Evolutionary conservation across 495 filamentous ascomycete species (phyloP).

Genomic region (Penicillium waksmanii): DNA sequence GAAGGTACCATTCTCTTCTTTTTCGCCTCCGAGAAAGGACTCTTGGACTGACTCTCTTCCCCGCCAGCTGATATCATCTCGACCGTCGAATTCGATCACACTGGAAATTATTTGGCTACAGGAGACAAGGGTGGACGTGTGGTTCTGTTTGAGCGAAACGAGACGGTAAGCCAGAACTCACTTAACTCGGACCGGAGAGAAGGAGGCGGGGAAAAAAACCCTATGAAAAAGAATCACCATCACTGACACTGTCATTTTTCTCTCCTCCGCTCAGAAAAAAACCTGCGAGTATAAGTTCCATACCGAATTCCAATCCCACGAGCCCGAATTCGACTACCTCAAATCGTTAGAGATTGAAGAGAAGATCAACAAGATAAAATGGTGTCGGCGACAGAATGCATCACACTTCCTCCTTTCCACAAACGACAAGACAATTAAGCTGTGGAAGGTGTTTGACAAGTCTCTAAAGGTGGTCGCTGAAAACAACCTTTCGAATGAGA

Average conservation of each 20-base stretch:
- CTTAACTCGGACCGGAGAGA: background rate
- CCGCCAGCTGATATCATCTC: conserved; percentile 94
- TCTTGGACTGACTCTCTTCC: background rate
- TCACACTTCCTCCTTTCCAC: conserved; percentile 98
- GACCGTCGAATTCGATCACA: conserved; percentile 98
- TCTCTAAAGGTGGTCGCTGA: conserved; percentile 98
- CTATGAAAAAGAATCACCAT: background rate
- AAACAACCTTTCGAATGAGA: conserved; percentile 95
- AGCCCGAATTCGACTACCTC: conserved; percentile 98
- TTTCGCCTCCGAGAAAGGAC: background rate
- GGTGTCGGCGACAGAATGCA: conserved; percentile 96
- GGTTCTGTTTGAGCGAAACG: conserved; percentile 96
- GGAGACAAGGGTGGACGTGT: conserved; percentile 98
- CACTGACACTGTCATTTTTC: no score
- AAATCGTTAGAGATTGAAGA: conserved; percentile 99
- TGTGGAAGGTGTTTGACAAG: conserved; percentile 99
- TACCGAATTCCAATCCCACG: conserved; percentile 99
- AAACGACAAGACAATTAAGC: conserved; percentile 99
- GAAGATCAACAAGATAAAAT: conserved; percentile 99
- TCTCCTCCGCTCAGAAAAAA: conserved; percentile 76
- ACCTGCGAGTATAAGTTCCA: conserved; percentile 99
- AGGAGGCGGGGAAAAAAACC: background rate
- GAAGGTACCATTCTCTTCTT: conserved; percentile 68
- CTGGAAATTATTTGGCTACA: conserved; percentile 95
- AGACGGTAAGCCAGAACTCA: conserved; percentile 66